Base-by-base conservation (phyloP, 2,329 filamentous ascomycete species). In the Bipolaris bicolor region DNA sequence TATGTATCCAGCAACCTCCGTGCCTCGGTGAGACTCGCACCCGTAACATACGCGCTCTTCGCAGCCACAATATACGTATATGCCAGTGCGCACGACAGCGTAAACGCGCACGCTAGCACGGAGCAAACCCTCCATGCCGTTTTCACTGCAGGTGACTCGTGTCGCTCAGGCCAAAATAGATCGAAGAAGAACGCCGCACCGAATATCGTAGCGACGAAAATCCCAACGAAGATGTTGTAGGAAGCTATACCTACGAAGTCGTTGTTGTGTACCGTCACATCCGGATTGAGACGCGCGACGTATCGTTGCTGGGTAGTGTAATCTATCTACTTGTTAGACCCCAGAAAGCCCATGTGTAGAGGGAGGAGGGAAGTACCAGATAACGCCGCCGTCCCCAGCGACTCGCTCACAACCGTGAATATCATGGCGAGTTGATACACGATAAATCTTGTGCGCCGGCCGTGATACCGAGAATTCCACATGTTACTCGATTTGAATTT, bases 121-220 rank as follows among this genome's bases (percentile, higher is more conserved):
- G 81, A 80, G 60, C 78, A 83, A 10, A 82, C 76, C 64, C 79
- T 83, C 84, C 84, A 87, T 0, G 83, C 81, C n/a, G 80, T 63
- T 47, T 81, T 80, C 3, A 86, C 83, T 18, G 76, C 68, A 18
- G 60, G 67, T 3, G 76, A 80, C 59, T 87, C 84, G 9, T 77
- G 69, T 46, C 84, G 78, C 49, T 84, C 83, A 0, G 84, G 84
- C 82, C 83, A 86, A 74, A 86, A 85, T 3, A 87, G 79, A 65
- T 86, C 84, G 71, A 86, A 86, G 77, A 86, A 86, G 76, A 86
- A 86, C 0, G 80, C 84, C 0, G 81, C 80, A 20, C 84, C 84
- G 64, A 87, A 86, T 64, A 86, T 82, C 44, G 80, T 83, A 13
- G 84, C 84, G 7, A 86, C 81, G 16, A 80, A 83, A 31, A 86